A percentile compares a stretch with the other conserved stretches of the same genome.
Conservation (phyloP, 192 early-diverging fungal species). For the Entomortierella beljakovae region DNA sequence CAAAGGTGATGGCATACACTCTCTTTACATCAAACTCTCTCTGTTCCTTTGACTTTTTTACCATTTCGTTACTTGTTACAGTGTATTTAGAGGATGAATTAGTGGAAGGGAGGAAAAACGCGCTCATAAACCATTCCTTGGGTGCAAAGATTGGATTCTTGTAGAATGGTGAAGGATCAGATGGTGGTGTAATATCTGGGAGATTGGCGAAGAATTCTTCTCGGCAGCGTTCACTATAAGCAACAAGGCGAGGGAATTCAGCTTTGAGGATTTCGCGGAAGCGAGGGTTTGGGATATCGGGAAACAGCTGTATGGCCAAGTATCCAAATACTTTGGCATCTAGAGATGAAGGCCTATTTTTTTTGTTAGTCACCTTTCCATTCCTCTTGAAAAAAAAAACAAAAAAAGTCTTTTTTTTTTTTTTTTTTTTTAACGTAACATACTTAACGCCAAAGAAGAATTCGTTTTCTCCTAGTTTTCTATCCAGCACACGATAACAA, state of each 20-base stretch:
- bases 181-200: slow-evolving; percentile 32
- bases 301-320: slow-evolving; percentile 79
- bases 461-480: slow-evolving; percentile 77
- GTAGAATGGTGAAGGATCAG: slow-evolving; percentile 58
- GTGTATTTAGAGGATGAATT: not conserved
- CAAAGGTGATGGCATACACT: slow-evolving; percentile 61
- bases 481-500: slow-evolving; percentile 72
- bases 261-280: slow-evolving; percentile 74
- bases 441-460: slow-evolving; percentile 87
- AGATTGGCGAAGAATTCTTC: slow-evolving; percentile 48
- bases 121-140: slow-evolving; percentile 55
- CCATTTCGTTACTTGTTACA: slow-evolving; percentile 29
- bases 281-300: slow-evolving; percentile 77
- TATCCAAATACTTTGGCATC: slow-evolving; percentile 89
- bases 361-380: not conserved
- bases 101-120: slow-evolving; percentile 19
- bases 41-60: slow-evolving; percentile 51
- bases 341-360: slow-evolving; percentile 72
- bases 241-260: slow-evolving; percentile 74
- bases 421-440: slow-evolving; percentile 4
- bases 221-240: slow-evolving; percentile 72
- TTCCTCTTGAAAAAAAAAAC: too few species aligned
- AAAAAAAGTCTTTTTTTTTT: too few species aligned
- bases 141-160: slow-evolving; percentile 46
- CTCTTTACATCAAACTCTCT: slow-evolving; percentile 67